Conservation (phyloP, 129 eudicot genomes). For the Arctium lappa region DNA sequence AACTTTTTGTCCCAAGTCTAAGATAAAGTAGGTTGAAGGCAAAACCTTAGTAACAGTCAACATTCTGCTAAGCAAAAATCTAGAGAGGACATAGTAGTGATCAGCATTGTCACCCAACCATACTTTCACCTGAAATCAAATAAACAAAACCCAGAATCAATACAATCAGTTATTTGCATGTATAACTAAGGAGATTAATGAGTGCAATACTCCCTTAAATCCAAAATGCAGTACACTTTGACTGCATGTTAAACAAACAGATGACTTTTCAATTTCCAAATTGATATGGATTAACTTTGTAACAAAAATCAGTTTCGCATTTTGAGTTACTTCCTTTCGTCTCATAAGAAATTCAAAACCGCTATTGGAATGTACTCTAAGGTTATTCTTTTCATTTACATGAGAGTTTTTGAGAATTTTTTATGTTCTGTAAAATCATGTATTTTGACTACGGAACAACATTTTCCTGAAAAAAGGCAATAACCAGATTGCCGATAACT, state of each 20-base stretch:
- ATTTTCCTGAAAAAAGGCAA: neutral
- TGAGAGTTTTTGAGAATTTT: neutral
- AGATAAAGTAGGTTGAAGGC: neutral
- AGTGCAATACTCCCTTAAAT: neutral
- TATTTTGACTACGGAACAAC: neutral
- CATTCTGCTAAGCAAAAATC: conserved; percentile 98
- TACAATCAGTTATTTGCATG: neutral
- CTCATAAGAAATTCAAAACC: neutral
- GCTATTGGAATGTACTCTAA: neutral
- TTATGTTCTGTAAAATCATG: neutral
- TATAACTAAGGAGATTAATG: neutral
- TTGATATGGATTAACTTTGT: neutral
- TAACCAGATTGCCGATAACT: neutral
- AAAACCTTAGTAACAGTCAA: conserved; percentile 91
- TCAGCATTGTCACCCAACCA: conserved; percentile 99
- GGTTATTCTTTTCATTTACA: neutral
- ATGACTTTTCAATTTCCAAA: neutral
- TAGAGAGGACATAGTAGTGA: conserved; percentile 94
- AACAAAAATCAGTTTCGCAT: neutral
- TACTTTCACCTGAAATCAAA: conserved; percentile 72
- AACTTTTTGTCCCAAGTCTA: neutral
- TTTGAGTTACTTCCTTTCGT: neutral
- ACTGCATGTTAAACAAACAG: neutral
- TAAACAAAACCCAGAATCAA: neutral
- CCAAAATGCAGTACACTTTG: neutral